Percentiles rank a stretch among this genome's conserved stretches.
These are phyloP conservation scores for Hypoxylon lienhwacheense DNA, from an alignment of 495 filamentous ascomycete species.

Conservation along the genomic window DNA sequence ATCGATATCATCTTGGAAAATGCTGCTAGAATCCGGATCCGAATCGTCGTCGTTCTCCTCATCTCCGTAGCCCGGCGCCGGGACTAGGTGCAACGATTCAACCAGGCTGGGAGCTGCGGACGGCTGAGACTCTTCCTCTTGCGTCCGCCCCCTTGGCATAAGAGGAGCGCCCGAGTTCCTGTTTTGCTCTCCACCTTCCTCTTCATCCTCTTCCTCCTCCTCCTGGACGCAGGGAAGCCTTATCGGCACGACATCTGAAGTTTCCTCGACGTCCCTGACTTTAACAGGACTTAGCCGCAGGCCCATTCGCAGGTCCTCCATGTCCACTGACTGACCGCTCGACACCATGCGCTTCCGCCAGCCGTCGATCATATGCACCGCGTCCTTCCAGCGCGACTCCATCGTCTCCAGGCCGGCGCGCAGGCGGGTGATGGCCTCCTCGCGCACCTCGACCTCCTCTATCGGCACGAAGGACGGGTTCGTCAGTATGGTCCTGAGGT, in stretches of 20 bases:
- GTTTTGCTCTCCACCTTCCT: conserved; percentile 6
- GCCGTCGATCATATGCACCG: conserved; percentile 84
- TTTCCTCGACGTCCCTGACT: conserved; percentile 55
- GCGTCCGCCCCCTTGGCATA: not conserved
- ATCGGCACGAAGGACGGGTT: conserved; percentile 95
- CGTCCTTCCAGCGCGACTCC: conserved; percentile 87
- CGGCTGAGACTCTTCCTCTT: conserved; percentile 16
- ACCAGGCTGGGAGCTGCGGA: conserved; percentile 24
- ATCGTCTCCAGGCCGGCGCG: conserved; percentile 87
- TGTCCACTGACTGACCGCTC: conserved; percentile 75
- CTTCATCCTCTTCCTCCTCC: conserved; percentile 42
- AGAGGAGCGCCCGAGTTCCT: not conserved
- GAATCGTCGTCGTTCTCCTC: conserved; percentile 43
- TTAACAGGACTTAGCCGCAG: conserved; percentile 66
- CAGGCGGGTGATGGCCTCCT: conserved; percentile 82
- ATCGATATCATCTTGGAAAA: conserved; percentile 56
- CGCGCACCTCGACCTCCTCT: conserved; percentile 87
- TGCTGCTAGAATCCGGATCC: conserved; percentile 53
- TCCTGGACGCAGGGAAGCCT: conserved; percentile 44
- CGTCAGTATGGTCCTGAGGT: conserved; percentile 79
- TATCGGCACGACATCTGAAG: conserved; percentile 40
- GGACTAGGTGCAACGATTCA: conserved; percentile 41
- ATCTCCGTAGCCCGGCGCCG: conserved; percentile 34
- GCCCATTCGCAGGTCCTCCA: conserved; percentile 80
- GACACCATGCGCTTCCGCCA: conserved; percentile 84